These are phyloP conservation scores for Kwoniella dendrophila DNA, from an alignment of 768 basidiomycete species.

Conservation along the genomic window DNA sequence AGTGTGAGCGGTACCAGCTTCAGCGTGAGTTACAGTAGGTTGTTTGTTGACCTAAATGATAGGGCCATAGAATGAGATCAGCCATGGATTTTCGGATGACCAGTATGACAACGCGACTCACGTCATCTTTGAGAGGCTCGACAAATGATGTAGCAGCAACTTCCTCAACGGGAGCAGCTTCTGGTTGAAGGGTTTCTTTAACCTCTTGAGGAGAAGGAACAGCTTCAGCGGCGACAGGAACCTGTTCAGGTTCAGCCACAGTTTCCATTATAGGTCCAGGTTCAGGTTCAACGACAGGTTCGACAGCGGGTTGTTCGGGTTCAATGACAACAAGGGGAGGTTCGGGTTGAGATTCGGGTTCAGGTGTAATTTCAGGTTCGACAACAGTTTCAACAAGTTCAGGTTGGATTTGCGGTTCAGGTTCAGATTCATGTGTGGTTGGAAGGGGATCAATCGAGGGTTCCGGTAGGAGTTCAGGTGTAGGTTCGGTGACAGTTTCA, in stretches of 20 bases:
- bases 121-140: slow-evolving; percentile 29
- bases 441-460: slow-evolving; percentile 1
- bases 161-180: slow-evolving; percentile 28
- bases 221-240: slow-evolving; percentile 52
- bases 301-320: background rate
- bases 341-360: slow-evolving; percentile 1
- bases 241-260: slow-evolving; percentile 11
- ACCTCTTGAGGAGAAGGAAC: slow-evolving; percentile 59
- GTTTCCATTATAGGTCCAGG: slow-evolving; percentile 2
- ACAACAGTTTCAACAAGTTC: background rate
- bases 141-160: slow-evolving; percentile 26
- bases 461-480: slow-evolving; percentile 4
- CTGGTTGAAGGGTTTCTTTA: slow-evolving; percentile 35
- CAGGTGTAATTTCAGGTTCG: background rate
- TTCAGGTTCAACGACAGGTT: slow-evolving; percentile 4
- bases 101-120: too few relatives aligned
- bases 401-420: background rate
- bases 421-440: too few relatives aligned
- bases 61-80: background rate
- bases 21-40: slow-evolving; percentile 48
- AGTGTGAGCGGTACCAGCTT: slow-evolving; percentile 47
- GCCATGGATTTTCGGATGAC: too few relatives aligned
- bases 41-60: slow-evolving; percentile 31
- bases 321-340: slow-evolving; percentile 4
- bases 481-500: background rate